Evolutionary conservation across 1,284 basidiomycete species (phyloP).

Genomic region (Austroboletus rostrupii): DNA sequence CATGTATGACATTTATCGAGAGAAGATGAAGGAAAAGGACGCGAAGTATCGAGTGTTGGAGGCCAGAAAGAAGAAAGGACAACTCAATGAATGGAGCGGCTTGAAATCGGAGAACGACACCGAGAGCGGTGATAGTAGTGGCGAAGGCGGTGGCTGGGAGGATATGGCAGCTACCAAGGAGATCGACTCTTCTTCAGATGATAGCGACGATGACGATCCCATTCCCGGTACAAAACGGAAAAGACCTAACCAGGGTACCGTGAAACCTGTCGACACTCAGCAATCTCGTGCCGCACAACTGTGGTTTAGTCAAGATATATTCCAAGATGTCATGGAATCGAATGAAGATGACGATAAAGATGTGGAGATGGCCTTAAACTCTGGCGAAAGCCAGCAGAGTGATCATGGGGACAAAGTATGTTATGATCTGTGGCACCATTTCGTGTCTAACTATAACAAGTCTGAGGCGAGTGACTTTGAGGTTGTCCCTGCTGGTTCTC

Average conservation of each 20-base stretch:
- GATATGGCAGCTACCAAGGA: slow-evolving; percentile 62
- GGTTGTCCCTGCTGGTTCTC: slow-evolving; percentile 33
- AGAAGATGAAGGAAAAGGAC: slow-evolving; percentile 80
- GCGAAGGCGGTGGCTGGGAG: slow-evolving; percentile 75
- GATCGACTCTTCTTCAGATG: slow-evolving; percentile 56
- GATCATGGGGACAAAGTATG: slow-evolving; percentile 35
- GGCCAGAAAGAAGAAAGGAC: slow-evolving; percentile 71
- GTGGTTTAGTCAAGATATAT: slow-evolving; percentile 97
- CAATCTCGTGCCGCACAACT: slow-evolving; percentile 52
- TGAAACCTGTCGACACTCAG: slow-evolving; percentile 40
- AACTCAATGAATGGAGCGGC: slow-evolving; percentile 76
- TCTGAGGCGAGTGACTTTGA: slow-evolving; percentile 20
- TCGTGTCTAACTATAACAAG: slow-evolving; percentile 21
- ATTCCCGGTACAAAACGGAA: slow-evolving; percentile 41
- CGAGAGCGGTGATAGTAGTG: slow-evolving; percentile 42
- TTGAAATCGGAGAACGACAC: slow-evolving; percentile 53
- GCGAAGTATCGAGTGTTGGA: slow-evolving; percentile 89
- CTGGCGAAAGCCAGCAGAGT: slow-evolving; percentile 19
- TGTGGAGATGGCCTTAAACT: slow-evolving; percentile 19
- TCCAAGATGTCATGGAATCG: slow-evolving; percentile 60
- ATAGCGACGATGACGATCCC: slow-evolving; percentile 45
- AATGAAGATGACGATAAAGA: slow-evolving; percentile 41
- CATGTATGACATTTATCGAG: slow-evolving; percentile 86
- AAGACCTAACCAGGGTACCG: slow-evolving; percentile 34
- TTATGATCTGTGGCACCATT: slow-evolving; percentile 6